Percentiles rank a stretch among this genome's conserved stretches.
Evolutionary conservation across 2,329 filamentous ascomycete genomes (phyloP).

Genomic region (Meredithiella fracta): DNA sequence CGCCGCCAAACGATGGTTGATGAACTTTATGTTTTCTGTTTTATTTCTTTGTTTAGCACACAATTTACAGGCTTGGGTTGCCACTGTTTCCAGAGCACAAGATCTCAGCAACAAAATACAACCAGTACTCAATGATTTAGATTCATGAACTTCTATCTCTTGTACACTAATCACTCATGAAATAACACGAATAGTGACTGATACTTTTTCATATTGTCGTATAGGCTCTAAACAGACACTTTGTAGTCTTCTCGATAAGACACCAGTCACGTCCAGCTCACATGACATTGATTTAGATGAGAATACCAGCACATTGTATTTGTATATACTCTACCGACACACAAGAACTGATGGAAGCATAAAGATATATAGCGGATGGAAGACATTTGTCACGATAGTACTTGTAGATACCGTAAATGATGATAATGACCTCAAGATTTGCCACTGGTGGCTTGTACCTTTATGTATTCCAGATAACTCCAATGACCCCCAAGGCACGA

Average conservation of each 20-base stretch:
- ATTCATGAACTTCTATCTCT: not conserved
- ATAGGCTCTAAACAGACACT: constrained; percentile 8
- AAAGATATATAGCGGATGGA: not conserved
- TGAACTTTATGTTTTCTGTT: constrained; percentile 5
- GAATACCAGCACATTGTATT: not conserved
- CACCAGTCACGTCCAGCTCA: not conserved
- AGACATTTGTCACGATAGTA: too few species aligned
- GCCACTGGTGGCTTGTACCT: too few species aligned
- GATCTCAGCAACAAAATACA: not conserved
- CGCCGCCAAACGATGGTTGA: not conserved
- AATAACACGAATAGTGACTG: not conserved
- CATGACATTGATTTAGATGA: not conserved
- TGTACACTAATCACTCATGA: not conserved
- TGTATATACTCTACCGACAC: not conserved
- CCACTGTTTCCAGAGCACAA: not conserved
- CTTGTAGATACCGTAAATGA: too few species aligned
- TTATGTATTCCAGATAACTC: too few species aligned
- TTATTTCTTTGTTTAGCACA: not conserved
- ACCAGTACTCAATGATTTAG: not conserved
- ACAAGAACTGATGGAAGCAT: not conserved
- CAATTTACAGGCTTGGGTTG: not conserved
- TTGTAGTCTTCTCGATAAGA: not conserved
- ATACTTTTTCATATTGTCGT: constrained; percentile 1
- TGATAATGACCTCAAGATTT: too few species aligned
- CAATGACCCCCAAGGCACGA: too few species aligned